phyloP scores from a whole-genome alignment of 495 filamentous ascomycete species.

The Echria macrotheca region DNA sequence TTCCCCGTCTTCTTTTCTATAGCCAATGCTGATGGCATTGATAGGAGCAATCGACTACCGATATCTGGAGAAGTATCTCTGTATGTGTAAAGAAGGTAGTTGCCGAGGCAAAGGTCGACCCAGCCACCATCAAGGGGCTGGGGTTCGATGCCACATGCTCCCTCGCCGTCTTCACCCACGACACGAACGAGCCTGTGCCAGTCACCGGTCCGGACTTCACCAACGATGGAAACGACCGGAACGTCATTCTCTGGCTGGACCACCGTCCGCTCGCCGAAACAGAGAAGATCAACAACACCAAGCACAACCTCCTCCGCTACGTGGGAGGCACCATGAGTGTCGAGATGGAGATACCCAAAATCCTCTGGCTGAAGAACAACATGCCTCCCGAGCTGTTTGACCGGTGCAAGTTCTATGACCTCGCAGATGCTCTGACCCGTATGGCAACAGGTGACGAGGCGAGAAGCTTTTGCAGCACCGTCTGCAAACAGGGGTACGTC shows the following conservation, averaged over 20 bases:
- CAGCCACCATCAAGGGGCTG: constrained; percentile 70
- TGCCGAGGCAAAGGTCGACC: constrained; percentile 69
- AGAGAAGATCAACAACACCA: constrained; percentile 82
- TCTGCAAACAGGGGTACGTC: constrained; percentile 94
- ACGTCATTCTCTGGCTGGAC: constrained; percentile 89
- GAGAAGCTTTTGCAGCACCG: constrained; percentile 84
- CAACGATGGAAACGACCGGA: constrained; percentile 71
- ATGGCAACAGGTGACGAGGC: constrained; percentile 92
- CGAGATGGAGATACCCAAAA: constrained; percentile 98
- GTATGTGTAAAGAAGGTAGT: constrained; percentile 72
- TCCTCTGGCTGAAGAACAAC: constrained; percentile 94
- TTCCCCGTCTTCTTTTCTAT: neutral
- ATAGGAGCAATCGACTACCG: constrained; percentile 96
- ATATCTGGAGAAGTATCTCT: constrained; percentile 93
- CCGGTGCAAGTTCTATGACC: constrained; percentile 92
- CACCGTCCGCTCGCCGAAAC: constrained; percentile 88
- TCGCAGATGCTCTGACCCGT: constrained; percentile 90
- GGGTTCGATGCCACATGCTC: constrained; percentile 98
- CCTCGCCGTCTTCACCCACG: constrained; percentile 78
- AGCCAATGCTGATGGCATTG: neutral
- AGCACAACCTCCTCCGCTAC: constrained; percentile 88
- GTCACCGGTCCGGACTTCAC: constrained; percentile 84
- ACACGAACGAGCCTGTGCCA: constrained; percentile 82
- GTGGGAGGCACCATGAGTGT: constrained; percentile 96
- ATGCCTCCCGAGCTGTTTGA: constrained; percentile 91